These are phyloP conservation scores for Botrytis byssoidea DNA, from an alignment of 2,329 filamentous ascomycete species.

Conservation along the genomic window DNA sequence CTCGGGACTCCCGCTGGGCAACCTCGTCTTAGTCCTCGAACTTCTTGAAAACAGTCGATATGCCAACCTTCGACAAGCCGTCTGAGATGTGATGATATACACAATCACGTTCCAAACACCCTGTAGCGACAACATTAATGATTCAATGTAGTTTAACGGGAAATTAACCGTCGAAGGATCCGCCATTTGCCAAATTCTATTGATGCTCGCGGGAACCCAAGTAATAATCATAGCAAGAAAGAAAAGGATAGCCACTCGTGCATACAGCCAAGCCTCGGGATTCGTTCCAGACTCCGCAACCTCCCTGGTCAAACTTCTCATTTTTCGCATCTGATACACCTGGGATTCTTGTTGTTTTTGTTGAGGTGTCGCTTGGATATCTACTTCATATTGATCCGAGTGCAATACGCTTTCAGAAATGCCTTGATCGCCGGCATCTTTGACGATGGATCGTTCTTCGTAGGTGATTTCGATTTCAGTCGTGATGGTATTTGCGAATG, in stretches of 20 bases:
- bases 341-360: constrained; percentile 3
- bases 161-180: constrained; percentile 12
- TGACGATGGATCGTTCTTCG: constrained; percentile 40
- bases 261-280: constrained; percentile 62
- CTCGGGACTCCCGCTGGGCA: constrained; percentile 14
- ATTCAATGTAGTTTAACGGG: constrained; percentile 21
- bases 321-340: constrained; percentile 1
- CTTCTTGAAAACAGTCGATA: constrained; percentile 3
- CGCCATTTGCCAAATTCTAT: constrained; percentile 23
- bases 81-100: constrained; percentile 67
- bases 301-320: constrained; percentile 17
- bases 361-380: constrained; percentile 24
- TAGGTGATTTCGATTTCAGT: constrained; percentile 46
- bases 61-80: constrained; percentile 31
- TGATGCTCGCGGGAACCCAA: constrained; percentile 47
- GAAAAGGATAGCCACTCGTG: constrained; percentile 66
- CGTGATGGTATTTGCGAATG: constrained; percentile 36
- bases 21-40: constrained; percentile 7
- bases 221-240: constrained; percentile 67
- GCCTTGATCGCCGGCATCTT: constrained; percentile 20
- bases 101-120: constrained; percentile 80
- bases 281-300: constrained; percentile 17
- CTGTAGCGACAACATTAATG: constrained; percentile 49
- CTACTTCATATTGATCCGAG: constrained; percentile 2
- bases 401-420: constrained; percentile 25